Conservation (phyloP, 805 yeast species). For the Metschnikowia santaceciliae region DNA sequence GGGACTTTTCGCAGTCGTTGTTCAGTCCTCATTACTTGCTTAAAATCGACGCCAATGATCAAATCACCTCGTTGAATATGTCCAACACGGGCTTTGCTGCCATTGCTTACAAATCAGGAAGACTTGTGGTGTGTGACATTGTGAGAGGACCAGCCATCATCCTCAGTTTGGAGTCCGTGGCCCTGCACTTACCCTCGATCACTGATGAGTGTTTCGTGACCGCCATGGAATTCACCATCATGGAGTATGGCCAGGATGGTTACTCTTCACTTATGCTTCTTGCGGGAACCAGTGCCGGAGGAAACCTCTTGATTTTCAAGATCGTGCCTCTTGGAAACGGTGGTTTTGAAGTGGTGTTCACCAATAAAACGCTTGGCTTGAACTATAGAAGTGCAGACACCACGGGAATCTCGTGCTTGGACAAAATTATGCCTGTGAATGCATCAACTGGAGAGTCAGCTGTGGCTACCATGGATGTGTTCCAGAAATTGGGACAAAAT, state of each 20-base stretch:
- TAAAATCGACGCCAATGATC: conserved; percentile 20
- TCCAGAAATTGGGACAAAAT: conserved; percentile 60
- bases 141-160: conserved; percentile 74
- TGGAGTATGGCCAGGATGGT: conserved; percentile 61
- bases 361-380: conserved; percentile 38
- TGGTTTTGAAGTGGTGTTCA: conserved; percentile 58
- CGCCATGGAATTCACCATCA: conserved; percentile 66
- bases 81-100: conserved; percentile 83
- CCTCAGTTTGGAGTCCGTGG: conserved; percentile 33
- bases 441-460: conserved; percentile 60
- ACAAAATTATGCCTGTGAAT: conserved; percentile 55
- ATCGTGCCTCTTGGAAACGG: conserved; percentile 55
- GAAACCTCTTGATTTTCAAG: conserved; percentile 57
- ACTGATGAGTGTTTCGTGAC: conserved; percentile 44
- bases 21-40: conserved; percentile 34
- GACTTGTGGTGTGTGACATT: conserved; percentile 64
- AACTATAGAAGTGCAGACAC: conserved; percentile 35
- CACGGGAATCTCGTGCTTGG: conserved; percentile 50
- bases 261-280: conserved; percentile 68
- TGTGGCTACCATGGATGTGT: conserved; percentile 54
- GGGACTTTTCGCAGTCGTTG: conserved; percentile 25
- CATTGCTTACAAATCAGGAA: conserved; percentile 74
- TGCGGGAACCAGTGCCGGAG: conserved; percentile 78
- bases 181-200: conserved; percentile 29
- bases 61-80: conserved; percentile 58